Percentiles rank a stretch among this genome's conserved stretches.
These are phyloP conservation scores for Rhizopogon vinicolor DNA, from an alignment of 768 basidiomycete genomes.

Conservation along the genomic window DNA sequence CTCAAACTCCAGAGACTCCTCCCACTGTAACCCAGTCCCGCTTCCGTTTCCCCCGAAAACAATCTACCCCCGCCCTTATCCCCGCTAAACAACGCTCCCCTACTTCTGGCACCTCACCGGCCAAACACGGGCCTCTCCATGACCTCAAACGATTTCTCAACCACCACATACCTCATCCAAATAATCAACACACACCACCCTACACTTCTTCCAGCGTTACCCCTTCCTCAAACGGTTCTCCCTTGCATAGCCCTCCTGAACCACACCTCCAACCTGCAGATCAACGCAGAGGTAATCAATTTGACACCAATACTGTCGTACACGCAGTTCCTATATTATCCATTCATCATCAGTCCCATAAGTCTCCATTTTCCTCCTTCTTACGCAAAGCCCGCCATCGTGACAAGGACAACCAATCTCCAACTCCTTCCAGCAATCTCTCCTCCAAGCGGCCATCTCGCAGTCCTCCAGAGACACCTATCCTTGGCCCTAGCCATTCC, in stretches of 20 bases:
- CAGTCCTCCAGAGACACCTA: slow-evolving; percentile 20
- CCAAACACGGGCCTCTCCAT: slow-evolving; percentile 68
- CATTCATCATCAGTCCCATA: slow-evolving; percentile 13
- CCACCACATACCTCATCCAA: slow-evolving; percentile 73
- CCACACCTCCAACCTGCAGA: slow-evolving; percentile 30
- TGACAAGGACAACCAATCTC: slow-evolving; percentile 16
- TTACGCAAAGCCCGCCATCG: slow-evolving; percentile 31
- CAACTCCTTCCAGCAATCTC: slow-evolving; percentile 25
- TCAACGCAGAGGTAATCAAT: slow-evolving; percentile 29
- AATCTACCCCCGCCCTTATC: slow-evolving; percentile 19
- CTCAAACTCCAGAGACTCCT: slow-evolving; percentile 2
- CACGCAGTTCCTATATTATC: slow-evolving; percentile 25
- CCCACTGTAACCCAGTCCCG: slow-evolving; percentile 12
- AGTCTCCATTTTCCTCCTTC: slow-evolving; percentile 26
- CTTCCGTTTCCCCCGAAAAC: slow-evolving; percentile 22
- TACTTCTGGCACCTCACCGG: slow-evolving; percentile 12
- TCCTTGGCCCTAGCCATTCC: slow-evolving; percentile 41
- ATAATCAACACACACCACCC: slow-evolving; percentile 23
- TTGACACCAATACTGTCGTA: slow-evolving; percentile 31
- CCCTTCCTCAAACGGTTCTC: slow-evolving; percentile 22
- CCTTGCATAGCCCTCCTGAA: slow-evolving; percentile 25
- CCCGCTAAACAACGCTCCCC: slow-evolving; percentile 6
- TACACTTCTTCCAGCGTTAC: slow-evolving; percentile 16
- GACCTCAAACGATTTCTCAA: slow-evolving; percentile 96
- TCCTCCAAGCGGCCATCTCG: slow-evolving; percentile 22